phyloP scores from a whole-genome alignment of 208 protist species.

The Trypanosoma brucei region DNA sequence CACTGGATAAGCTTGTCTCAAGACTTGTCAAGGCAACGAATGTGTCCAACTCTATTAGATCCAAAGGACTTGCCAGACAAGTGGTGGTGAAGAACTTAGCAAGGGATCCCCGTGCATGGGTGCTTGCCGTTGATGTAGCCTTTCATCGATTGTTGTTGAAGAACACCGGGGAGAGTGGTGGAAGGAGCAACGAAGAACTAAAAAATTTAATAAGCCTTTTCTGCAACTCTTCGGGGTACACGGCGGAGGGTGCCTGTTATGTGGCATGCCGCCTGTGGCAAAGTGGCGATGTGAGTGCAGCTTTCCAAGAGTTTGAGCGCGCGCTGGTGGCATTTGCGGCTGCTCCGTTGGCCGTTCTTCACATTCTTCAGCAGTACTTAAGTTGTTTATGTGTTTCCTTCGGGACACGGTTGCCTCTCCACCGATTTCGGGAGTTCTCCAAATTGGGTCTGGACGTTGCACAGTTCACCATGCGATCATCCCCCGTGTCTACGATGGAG shows the following conservation, averaged over 20 bases:
- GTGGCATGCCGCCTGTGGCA: conserved; percentile 36
- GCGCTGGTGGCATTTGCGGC: conserved; percentile 29
- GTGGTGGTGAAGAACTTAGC: conserved; percentile 25
- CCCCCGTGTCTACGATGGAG: conserved; percentile 35
- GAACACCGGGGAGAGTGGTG: neutral
- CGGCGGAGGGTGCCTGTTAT: conserved; percentile 54
- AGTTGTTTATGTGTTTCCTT: conserved; percentile 43
- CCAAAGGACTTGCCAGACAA: conserved; percentile 16
- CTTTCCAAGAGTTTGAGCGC: conserved; percentile 43
- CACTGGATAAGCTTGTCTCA: conserved; percentile 13
- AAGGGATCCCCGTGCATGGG: conserved; percentile 31
- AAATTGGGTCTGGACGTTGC: conserved; percentile 39
- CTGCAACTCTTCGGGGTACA: conserved; percentile 30
- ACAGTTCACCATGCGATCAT: conserved; percentile 22
- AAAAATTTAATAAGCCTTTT: conserved; percentile 27
- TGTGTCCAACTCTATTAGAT: conserved; percentile 6
- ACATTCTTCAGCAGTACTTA: conserved; percentile 63
- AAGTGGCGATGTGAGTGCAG: conserved; percentile 16
- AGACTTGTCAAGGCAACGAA: conserved; percentile 5
- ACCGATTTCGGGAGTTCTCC: conserved; percentile 65
- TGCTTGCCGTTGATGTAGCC: conserved; percentile 34
- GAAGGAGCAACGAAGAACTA: conserved; percentile 5
- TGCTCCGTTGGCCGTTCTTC: conserved; percentile 32
- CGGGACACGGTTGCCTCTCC: conserved; percentile 32
- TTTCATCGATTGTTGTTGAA: conserved; percentile 15